Evolutionary conservation across 306 rosid species (phyloP).

Genomic region (Vigna unguiculata): DNA sequence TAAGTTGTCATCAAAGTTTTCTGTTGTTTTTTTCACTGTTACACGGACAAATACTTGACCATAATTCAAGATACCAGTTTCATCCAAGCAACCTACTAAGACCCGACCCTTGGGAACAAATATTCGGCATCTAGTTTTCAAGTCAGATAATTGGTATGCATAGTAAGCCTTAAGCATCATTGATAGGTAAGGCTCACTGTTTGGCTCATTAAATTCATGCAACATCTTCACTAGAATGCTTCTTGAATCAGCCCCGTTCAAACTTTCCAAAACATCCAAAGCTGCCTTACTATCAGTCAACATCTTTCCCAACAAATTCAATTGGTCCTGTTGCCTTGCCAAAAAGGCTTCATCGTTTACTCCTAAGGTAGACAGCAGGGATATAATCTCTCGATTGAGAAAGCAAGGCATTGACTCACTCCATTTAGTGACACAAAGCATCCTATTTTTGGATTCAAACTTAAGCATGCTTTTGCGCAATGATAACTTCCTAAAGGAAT

Average conservation of each 20-base stretch:
- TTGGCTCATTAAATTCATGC: constrained; percentile 79
- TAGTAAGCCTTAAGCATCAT: constrained; percentile 91
- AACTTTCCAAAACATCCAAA: constrained; percentile 66
- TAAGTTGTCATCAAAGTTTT: constrained; percentile 60
- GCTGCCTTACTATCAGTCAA: constrained; percentile 66
- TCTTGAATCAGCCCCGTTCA: constrained; percentile 66
- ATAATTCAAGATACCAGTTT: constrained; percentile 76
- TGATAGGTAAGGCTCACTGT: constrained; percentile 79
- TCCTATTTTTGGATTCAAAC: constrained; percentile 78
- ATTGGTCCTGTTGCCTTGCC: constrained; percentile 77
- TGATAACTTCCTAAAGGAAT: constrained; percentile 78
- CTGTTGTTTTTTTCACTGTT: constrained; percentile 66
- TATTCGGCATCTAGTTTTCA: constrained; percentile 80
- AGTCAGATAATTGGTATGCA: constrained; percentile 70
- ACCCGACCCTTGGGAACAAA: constrained; percentile 83
- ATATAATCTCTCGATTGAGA: constrained; percentile 87
- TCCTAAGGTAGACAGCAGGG: constrained; percentile 81
- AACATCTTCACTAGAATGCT: constrained; percentile 82
- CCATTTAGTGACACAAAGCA: constrained; percentile 90
- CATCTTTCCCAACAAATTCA: constrained; percentile 74
- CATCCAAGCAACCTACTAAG: constrained; percentile 92
- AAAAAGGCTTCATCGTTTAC: constrained; percentile 75
- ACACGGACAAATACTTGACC: constrained; percentile 83
- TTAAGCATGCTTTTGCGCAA: constrained; percentile 88
- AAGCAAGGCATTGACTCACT: constrained; percentile 87